phyloP scores from a whole-genome alignment of 805 yeast genomes.

The Candida namnaoensis region DNA sequence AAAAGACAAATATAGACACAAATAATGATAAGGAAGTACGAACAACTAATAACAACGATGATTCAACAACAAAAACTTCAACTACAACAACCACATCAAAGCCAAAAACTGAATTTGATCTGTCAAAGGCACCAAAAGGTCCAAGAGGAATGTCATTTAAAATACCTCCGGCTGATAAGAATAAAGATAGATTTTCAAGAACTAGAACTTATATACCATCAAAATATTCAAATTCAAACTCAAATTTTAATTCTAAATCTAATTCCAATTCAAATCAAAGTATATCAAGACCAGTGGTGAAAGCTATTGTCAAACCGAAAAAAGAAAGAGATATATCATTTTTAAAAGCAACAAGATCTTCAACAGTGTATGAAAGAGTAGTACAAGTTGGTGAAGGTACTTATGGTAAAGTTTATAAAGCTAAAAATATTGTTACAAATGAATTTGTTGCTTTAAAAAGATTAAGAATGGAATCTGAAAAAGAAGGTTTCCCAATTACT shows the following conservation, averaged over 20 bases:
- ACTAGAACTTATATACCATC: conserved; percentile 1
- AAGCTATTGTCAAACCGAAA: too few species aligned
- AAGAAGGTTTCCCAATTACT: conserved; percentile 95
- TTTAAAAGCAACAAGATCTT: conserved; percentile 13
- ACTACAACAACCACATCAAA: not conserved
- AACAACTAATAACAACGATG: too few species aligned
- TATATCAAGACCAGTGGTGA: too few species aligned
- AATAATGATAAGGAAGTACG: too few species aligned
- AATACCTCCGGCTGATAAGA: conserved; percentile 5
- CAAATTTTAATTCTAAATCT: too few species aligned
- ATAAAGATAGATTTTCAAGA: not conserved
- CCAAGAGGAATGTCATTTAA: conserved; percentile 12
- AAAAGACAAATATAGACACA: too few species aligned
- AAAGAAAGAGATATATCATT: conserved; percentile 7
- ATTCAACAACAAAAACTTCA: not conserved
- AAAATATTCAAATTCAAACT: not conserved
- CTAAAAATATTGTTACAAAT: conserved; percentile 59
- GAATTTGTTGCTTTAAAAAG: conserved; percentile 81
- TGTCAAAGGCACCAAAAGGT: conserved; percentile 7
- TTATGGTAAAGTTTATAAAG: conserved; percentile 92
- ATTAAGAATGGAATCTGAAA: conserved; percentile 74
- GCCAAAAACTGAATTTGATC: conserved; percentile 1
- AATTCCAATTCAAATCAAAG: too few species aligned
- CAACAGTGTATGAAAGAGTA: conserved; percentile 49
- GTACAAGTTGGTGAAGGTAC: conserved; percentile 98